These are phyloP conservation scores for Talaromyces sp. DNA, from an alignment of 2,329 filamentous ascomycete genomes.

Conservation along the genomic window DNA sequence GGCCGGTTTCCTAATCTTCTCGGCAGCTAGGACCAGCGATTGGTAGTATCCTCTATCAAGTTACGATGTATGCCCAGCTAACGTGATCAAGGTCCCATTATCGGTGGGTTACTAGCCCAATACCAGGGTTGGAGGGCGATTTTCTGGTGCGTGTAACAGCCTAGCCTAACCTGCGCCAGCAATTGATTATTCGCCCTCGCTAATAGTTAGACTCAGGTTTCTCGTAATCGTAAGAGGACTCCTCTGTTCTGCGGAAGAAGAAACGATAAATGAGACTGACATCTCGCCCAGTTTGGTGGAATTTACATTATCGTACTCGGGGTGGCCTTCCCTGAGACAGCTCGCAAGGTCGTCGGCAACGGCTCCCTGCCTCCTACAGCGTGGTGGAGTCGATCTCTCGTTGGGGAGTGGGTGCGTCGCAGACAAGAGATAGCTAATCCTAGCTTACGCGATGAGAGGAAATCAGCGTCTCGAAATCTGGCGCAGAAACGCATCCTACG, in stretches of 20 bases:
- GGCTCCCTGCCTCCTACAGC: slow-evolving; percentile 29
- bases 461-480: neutral
- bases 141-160: slow-evolving; percentile 42
- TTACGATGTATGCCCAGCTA: slow-evolving; percentile 12
- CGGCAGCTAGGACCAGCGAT: neutral
- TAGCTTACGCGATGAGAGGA: neutral
- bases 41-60: neutral
- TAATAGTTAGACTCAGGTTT: slow-evolving; percentile 2
- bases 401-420: slow-evolving; percentile 19
- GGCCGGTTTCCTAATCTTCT: neutral
- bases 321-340: slow-evolving; percentile 33
- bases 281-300: slow-evolving; percentile 23
- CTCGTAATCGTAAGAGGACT: neutral
- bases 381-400: slow-evolving; percentile 28
- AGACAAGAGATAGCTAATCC: slow-evolving; percentile 9
- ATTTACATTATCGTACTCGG: slow-evolving; percentile 31
- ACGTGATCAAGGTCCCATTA: slow-evolving; percentile 29
- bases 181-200: neutral
- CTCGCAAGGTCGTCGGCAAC: slow-evolving; percentile 32
- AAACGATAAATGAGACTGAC: neutral
- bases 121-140: slow-evolving; percentile 37
- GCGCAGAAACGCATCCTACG: slow-evolving; percentile 17
- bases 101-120: slow-evolving; percentile 31
- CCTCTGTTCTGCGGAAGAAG: neutral
- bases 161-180: neutral